Conservation (phyloP, 116 monocot genomes). For the Trichopus zeylanicus region DNA sequence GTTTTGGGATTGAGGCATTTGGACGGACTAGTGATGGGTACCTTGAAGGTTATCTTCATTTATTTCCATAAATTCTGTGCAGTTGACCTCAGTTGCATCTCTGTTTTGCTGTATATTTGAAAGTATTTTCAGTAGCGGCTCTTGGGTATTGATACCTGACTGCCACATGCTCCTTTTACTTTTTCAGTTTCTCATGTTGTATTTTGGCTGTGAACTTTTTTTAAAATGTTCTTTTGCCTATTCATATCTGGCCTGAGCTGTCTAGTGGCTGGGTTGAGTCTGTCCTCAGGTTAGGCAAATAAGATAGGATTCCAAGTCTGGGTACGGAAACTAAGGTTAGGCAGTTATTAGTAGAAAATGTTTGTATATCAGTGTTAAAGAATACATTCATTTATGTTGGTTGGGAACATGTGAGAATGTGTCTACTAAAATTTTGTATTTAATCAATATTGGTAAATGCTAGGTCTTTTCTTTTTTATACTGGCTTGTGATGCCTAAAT, state of each 20-base stretch:
- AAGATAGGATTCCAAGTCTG: too few species aligned
- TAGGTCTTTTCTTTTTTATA: too few species aligned
- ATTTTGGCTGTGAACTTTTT: background rate
- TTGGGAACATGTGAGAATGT: too few species aligned
- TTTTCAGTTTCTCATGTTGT: background rate
- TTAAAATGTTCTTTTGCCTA: background rate
- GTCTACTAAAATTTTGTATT: too few species aligned
- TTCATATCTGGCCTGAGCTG: background rate
- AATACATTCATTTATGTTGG: too few species aligned
- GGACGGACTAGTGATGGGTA: constrained; percentile 80
- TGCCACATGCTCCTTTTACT: background rate
- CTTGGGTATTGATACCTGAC: background rate
- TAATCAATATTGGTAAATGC: too few species aligned
- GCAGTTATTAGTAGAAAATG: too few species aligned
- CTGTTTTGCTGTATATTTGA: background rate
- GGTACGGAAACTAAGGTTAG: too few species aligned
- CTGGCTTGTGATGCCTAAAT: too few species aligned
- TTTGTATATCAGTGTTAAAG: too few species aligned
- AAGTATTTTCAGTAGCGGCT: background rate
- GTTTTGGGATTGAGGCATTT: constrained; percentile 61
- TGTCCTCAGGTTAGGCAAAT: too few species aligned
- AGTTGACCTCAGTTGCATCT: background rate
- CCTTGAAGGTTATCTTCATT: constrained; percentile 59
- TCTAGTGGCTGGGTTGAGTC: constrained; percentile 54
- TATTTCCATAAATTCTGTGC: background rate